Evolutionary conservation across 306 rosid genomes (phyloP).

Genomic region (Cicer pinnatifidum): DNA sequence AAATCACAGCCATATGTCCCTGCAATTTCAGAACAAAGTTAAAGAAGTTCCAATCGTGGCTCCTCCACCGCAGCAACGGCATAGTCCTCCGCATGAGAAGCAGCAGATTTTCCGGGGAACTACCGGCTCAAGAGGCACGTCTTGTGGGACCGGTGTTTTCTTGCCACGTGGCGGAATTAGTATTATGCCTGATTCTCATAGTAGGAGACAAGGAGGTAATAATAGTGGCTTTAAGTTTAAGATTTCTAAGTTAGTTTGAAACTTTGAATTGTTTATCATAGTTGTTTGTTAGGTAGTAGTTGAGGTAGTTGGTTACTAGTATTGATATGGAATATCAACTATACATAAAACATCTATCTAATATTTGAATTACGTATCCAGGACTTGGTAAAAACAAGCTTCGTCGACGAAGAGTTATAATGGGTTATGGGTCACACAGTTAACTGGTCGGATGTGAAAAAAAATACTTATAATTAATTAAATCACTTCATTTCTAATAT

Average conservation of each 20-base stretch:
- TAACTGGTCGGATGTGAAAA: too few species aligned
- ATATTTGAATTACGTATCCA: too few species aligned
- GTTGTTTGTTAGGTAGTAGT: conserved; percentile 39
- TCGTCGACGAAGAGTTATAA: too few species aligned
- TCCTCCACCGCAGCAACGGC: not conserved
- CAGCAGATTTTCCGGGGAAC: conserved; percentile 40
- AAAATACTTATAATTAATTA: too few species aligned
- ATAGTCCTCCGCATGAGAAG: conserved; percentile 35
- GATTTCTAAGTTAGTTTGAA: conserved; percentile 1
- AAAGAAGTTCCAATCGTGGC: not conserved
- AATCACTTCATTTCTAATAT: too few species aligned
- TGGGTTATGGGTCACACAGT: too few species aligned
- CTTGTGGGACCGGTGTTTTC: conserved; percentile 86
- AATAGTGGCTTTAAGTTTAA: not conserved
- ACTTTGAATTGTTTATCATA: not conserved
- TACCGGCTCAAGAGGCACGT: conserved; percentile 47
- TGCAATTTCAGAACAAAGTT: conserved; percentile 42
- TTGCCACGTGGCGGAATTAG: conserved; percentile 55
- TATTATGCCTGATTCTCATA: conserved; percentile 27
- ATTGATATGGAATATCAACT: conserved; percentile 36
- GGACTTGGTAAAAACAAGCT: too few species aligned
- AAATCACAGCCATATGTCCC: not conserved
- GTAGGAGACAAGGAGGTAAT: conserved; percentile 40
- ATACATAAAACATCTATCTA: not conserved
- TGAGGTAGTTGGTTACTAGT: conserved; percentile 43